These are phyloP conservation scores for Exophiala oligosperma DNA, from an alignment of 2,329 filamentous ascomycete genomes.

Conservation along the genomic window DNA sequence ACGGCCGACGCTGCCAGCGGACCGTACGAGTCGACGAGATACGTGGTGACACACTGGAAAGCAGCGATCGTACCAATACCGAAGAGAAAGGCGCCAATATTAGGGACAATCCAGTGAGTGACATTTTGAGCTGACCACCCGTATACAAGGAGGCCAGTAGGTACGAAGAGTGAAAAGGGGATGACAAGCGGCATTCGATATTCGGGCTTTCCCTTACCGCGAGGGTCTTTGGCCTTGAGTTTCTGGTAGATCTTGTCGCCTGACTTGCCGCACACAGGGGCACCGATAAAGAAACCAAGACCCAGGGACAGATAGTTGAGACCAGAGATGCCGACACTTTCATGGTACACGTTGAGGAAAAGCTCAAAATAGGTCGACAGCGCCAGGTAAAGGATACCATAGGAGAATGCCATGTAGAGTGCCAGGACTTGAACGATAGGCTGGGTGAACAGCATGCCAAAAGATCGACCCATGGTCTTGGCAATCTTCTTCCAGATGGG, in stretches of 20 bases:
- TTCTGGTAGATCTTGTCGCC: conserved; percentile 45
- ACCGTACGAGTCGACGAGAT: conserved; percentile 43
- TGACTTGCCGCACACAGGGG: conserved; percentile 45
- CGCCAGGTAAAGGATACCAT: conserved; percentile 61
- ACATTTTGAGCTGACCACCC: conserved; percentile 50
- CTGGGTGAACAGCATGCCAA: conserved; percentile 55
- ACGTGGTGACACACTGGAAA: conserved; percentile 36
- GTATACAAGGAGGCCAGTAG: conserved; percentile 50
- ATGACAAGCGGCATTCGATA: conserved; percentile 57
- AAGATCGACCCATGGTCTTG: conserved; percentile 52
- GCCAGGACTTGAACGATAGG: conserved; percentile 59
- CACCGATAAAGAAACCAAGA: conserved; percentile 58
- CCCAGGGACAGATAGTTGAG: conserved; percentile 62
- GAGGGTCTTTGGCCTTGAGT: conserved; percentile 31
- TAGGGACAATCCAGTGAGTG: conserved; percentile 49
- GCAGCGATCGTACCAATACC: conserved; percentile 38
- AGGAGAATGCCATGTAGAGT: conserved; percentile 56
- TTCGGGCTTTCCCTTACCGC: conserved; percentile 46
- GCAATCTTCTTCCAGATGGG: conserved; percentile 30
- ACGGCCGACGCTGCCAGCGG: conserved; percentile 50
- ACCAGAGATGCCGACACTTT: conserved; percentile 54
- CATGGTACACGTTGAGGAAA: conserved; percentile 53
- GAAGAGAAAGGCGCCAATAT: conserved; percentile 47
- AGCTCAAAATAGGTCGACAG: conserved; percentile 61
- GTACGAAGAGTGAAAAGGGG: conserved; percentile 50